These are phyloP conservation scores for Huiozyma sinensis DNA, from an alignment of 805 yeast genomes.

Conservation along the genomic window DNA sequence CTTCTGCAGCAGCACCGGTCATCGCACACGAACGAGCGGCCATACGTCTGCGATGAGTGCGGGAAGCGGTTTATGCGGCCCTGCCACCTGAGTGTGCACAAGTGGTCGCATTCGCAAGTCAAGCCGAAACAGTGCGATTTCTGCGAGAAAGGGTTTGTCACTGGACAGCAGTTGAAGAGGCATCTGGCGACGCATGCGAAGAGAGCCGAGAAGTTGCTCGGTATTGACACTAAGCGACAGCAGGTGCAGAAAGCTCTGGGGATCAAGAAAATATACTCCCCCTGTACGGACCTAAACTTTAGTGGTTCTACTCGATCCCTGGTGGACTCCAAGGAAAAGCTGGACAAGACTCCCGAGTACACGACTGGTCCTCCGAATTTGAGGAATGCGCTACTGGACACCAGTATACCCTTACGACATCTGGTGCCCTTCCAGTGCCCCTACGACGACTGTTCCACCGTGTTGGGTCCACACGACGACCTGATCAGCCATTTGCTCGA, in stretches of 20 bases:
- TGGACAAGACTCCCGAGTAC: neutral
- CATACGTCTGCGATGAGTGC: constrained; percentile 59
- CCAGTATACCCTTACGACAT: neutral
- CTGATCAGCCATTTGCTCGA: constrained; percentile 13
- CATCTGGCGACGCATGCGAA: constrained; percentile 50
- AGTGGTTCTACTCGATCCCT: too few relatives aligned
- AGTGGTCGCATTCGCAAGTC: constrained; percentile 49
- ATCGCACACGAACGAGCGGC: constrained; percentile 71
- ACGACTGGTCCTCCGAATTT: neutral
- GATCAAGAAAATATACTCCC: neutral
- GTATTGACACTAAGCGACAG: too few relatives aligned
- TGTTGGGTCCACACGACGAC: constrained; percentile 6
- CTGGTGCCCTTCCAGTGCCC: constrained; percentile 6
- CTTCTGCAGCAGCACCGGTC: constrained; percentile 57
- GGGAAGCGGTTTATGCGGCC: constrained; percentile 57
- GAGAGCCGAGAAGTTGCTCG: constrained; percentile 9
- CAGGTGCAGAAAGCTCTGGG: neutral
- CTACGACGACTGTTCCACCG: constrained; percentile 9
- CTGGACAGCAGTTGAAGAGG: constrained; percentile 47
- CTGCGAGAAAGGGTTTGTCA: constrained; percentile 52
- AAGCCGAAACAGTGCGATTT: constrained; percentile 47
- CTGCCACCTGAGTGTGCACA: constrained; percentile 73
- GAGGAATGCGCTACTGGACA: neutral
- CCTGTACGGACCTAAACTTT: neutral
- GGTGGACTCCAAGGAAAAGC: neutral